Evolutionary conservation across 345 rosid species (phyloP).

Genomic region (Mallotus nudiflorus): DNA sequence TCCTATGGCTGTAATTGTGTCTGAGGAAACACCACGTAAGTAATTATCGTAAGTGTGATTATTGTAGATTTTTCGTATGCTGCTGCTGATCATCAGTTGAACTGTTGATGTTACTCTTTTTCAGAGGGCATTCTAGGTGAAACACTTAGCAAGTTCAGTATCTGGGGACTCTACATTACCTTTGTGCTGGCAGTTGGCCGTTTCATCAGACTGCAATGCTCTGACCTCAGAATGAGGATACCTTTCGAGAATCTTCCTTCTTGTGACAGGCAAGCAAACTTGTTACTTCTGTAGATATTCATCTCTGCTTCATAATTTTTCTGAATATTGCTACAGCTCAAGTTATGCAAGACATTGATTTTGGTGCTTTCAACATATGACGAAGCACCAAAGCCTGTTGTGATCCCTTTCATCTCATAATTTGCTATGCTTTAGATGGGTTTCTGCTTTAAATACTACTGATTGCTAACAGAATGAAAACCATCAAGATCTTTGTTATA

Average conservation of each 20-base stretch:
- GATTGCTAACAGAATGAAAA: no score
- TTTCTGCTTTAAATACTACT: no score
- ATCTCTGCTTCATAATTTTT: background rate
- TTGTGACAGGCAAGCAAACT: constrained; percentile 40
- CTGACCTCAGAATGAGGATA: constrained; percentile 52
- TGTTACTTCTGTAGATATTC: background rate
- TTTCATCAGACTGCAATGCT: constrained; percentile 45
- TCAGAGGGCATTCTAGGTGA: constrained; percentile 58
- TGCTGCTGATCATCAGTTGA: background rate
- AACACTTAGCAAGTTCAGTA: constrained; percentile 56
- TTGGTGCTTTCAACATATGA: no score
- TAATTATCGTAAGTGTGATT: background rate
- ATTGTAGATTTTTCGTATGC: background rate
- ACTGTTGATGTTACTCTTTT: background rate
- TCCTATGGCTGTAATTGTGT: constrained; percentile 47
- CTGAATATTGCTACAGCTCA: no score
- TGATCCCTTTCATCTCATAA: no score
- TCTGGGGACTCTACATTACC: constrained; percentile 53
- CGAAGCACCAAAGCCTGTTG: no score
- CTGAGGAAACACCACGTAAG: constrained; percentile 55
- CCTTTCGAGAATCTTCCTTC: constrained; percentile 54
- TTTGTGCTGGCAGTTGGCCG: constrained; percentile 57
- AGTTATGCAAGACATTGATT: no score
- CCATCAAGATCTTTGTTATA: no score
- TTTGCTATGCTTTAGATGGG: no score